These are phyloP conservation scores for Chaetoscypha palmicola DNA, from an alignment of 2,329 filamentous ascomycete species.

Conservation along the genomic window DNA sequence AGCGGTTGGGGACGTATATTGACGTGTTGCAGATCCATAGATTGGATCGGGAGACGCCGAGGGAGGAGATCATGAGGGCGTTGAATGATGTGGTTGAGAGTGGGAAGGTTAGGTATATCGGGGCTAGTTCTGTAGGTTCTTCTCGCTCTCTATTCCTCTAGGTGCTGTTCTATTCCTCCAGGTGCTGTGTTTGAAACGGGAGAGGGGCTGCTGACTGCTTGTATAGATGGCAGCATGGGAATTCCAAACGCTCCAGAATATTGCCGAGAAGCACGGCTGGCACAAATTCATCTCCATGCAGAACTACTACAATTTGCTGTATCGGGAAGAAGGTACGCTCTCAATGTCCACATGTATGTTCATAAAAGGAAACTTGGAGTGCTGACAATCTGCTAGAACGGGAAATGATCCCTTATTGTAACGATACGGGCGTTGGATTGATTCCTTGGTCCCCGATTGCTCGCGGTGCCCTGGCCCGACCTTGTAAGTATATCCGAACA, in stretches of 20 bases:
- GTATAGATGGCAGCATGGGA: conserved; percentile 49
- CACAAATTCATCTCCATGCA: conserved; percentile 56
- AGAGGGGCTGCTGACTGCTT: neutral
- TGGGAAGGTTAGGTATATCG: conserved; percentile 51
- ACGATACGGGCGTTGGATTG: conserved; percentile 29
- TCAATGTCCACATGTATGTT: too few relatives aligned
- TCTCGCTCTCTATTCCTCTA: too few relatives aligned
- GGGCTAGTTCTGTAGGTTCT: conserved; percentile 37
- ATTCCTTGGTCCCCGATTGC: conserved; percentile 34
- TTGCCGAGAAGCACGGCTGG: conserved; percentile 51
- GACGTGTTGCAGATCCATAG: conserved; percentile 57
- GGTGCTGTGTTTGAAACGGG: neutral
- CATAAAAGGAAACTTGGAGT: too few relatives aligned
- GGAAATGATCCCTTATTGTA: conserved; percentile 32
- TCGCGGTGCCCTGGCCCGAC: conserved; percentile 28
- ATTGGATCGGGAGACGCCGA: conserved; percentile 44
- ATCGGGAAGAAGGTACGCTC: conserved; percentile 46
- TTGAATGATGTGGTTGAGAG: conserved; percentile 52
- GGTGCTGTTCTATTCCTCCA: too few relatives aligned
- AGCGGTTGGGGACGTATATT: conserved; percentile 41
- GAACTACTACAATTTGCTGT: conserved; percentile 49
- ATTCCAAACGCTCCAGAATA: conserved; percentile 47
- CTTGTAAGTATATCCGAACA: too few relatives aligned
- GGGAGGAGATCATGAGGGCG: conserved; percentile 55
- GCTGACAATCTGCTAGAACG: conserved; percentile 27